Evolutionary conservation across 2,329 filamentous ascomycete species (phyloP), one percentile per base, ranked within the genome.

Genomic region (Helotiales sp.): DNA sequence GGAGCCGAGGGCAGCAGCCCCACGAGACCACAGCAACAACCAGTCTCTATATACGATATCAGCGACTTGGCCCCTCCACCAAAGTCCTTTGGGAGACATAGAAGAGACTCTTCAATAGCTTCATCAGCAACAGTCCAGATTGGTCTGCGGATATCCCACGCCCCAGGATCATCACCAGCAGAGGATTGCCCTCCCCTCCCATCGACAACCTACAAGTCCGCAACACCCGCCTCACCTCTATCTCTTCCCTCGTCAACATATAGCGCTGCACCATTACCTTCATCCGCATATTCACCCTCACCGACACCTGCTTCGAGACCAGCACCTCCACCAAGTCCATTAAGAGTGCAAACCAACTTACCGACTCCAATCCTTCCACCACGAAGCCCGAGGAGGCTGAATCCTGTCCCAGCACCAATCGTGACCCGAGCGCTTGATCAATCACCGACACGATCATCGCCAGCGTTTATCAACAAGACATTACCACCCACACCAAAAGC

Each of bases 61-160:
- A 66, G 59, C 31, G 62, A 67, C 48, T 57, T 71, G 1, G 57
- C 42, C 19, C 65, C 63, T 25, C 69, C 70, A 44, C 67, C 68
- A 30, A 22, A 55, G 6, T 65, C 56, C 36, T 19, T 47, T 38
- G 57, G 60, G 12, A 57, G 68, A 19, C 70, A 71, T 53, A 74
- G 76, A 17, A 79, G 86, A 44, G 78, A 84, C 58, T 85, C 84
- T 5, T 90, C 87, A 1, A 76, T 85, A 40, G 78, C 77, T 15
- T 89, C 87, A 44, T 83, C 83, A 9, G 86, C 86, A 24, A 90
- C 86, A 0, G 86, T 90, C 10, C 86, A 89, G 67, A 90, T 90
- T 52, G 87, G 87, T 1, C 76, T 90, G 15, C 81, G 87, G 10
- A 77, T 90, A 55, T 90, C 87, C 79, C 54, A 78, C 81, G 30